Percentiles rank a stretch among this genome's conserved stretches.
These are phyloP conservation scores for Senna siamea DNA, from an alignment of 306 rosid species.

Conservation along the genomic window DNA sequence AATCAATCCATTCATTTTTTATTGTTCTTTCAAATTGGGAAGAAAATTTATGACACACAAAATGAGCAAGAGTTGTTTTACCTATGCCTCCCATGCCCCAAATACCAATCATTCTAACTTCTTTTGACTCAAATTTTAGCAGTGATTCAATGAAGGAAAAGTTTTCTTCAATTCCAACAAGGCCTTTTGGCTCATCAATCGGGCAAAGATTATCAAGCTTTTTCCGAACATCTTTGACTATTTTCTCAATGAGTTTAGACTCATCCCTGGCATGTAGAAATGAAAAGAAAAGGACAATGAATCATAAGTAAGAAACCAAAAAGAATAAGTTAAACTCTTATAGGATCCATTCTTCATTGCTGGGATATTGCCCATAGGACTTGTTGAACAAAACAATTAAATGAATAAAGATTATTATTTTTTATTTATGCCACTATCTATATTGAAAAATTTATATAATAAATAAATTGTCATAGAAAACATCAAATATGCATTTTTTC, in stretches of 20 bases:
- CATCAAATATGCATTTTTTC: no score
- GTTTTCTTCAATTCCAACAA: background rate
- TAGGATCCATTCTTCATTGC: no score
- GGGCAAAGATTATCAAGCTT: background rate
- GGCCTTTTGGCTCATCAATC: background rate
- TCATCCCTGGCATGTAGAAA: background rate
- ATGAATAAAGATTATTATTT: no score
- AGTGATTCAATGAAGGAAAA: background rate
- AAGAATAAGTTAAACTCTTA: no score
- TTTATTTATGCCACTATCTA: no score
- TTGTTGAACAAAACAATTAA: no score
- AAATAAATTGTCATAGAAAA: no score
- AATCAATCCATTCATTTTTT: background rate
- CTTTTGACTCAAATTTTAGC: background rate
- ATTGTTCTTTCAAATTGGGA: background rate
- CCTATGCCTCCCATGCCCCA: slow-evolving; percentile 30
- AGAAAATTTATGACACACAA: background rate
- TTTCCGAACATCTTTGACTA: background rate
- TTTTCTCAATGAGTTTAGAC: slow-evolving; percentile 4
- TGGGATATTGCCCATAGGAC: no score
- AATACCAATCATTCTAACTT: slow-evolving; percentile 31
- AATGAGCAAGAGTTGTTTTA: background rate
- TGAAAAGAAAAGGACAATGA: no score
- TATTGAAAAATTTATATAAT: no score
- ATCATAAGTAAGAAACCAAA: background rate